Evolutionary conservation across 2,329 filamentous ascomycete species (phyloP), one percentile per base, ranked within the genome.

Genomic region (Cladophialophora bantiana): DNA sequence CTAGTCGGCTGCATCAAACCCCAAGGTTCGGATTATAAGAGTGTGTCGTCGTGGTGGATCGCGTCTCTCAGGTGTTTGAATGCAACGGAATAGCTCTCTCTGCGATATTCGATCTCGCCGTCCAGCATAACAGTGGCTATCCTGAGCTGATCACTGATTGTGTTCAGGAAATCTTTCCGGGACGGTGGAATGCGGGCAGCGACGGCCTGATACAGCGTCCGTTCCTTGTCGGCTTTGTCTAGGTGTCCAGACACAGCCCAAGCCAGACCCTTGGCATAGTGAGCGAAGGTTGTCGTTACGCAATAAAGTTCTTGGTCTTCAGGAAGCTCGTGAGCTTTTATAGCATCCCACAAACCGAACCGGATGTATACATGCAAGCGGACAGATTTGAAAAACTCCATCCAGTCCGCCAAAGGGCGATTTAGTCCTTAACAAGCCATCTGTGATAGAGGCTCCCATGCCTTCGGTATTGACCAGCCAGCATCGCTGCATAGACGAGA

Each of bases 1-100:
- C 89, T 82, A 0, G 87, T 85, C 0, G 90, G 90, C 74, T 90
- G 88, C 89, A 93, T 92, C 90, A 90, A 92, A 0, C 88, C 89
- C 90, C 90, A 92, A 0, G 90, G 90, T 74, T 93, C 90, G 57
- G 89, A 88, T 68, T 91, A 93, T 0, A 86, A 86, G 34, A 93
- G 81, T 0, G 75, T 77, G 71, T 91, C 89, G 68, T 91, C 89
- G 1, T 85, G 81, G 0, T 78, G 73, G 20, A 90, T 86, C 0
- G 89, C 84, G 7, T 79, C 80, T 1, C 84, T 82, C 2, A 93
- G 79, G 60, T 85, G 82, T 2, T 77, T 73, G 73, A 91, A 92
- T 0, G 89, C 90, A 0, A 74, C 56, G 0, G 86, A 83, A 59
- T 84, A 83, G 59, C 89, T 84, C 0, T 83, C 84, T 3, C 81